Evolutionary conservation across 139 green algal species (phyloP), one percentile per base, ranked within the genome.

Genomic region (Edaphochlamys debaryana): DNA sequence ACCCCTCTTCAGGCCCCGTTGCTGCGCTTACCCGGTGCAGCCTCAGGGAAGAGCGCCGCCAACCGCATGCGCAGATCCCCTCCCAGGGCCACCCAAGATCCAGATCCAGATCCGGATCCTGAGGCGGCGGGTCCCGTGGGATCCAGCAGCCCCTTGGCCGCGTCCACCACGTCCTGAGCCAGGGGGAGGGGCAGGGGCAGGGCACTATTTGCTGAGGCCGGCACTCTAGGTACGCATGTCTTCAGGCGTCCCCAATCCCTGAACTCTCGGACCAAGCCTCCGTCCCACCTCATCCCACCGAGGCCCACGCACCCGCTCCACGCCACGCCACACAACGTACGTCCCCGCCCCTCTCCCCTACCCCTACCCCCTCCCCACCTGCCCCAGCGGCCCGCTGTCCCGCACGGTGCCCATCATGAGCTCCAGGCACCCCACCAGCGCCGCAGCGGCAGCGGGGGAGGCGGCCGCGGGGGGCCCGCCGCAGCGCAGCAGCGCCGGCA

Each of bases 41-140:
- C 77, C 77, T 83, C 77, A 34, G 63, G 77, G 29, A 83, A 83
- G 30, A 83, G 48, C 45, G 29, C 22, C 42, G 77, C 77, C 63
- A 83, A 32, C 34, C 77, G 63, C 48, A 74, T 29, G 29, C 63
- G 13, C 77, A 83, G 63, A 22, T 66, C 64, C 23, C 45, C 42
- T 7, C 3, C 8, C 45, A 75, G 36, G 29, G 32, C 19, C 30
- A 29, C n/a, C n/a, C n/a, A n/a, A n/a, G n/a, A n/a, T n/a, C n/a
- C n/a, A n/a, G n/a, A n/a, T n/a, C n/a, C 36, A 37, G 38, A 4
- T n/a, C 11, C 9, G 20, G 37, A 3, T 23, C 11, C 9, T 37
- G 37, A 15, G 11, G 13, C 15, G 19, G 13, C 17, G 19, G 13
- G 6, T 36, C 36, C 6, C 3, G 63, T 27, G 4, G 77, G 58